Base-by-base conservation (phyloP, 2,329 filamentous ascomycete genomes). In the Beauveria rudraprayagi region DNA sequence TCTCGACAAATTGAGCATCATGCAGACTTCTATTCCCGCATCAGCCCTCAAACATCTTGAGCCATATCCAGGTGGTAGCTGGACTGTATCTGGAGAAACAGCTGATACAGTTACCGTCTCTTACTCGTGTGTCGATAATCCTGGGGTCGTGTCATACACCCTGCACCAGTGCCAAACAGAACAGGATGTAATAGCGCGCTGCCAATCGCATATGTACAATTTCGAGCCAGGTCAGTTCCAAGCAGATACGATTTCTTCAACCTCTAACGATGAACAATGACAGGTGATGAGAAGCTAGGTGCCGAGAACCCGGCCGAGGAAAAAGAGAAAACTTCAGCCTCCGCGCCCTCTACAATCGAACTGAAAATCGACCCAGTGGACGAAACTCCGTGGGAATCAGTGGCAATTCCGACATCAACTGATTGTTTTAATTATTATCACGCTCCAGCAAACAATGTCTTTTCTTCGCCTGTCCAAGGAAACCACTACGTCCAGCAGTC, bases 1-100 rank as follows among this genome's bases (percentile, higher is more conserved):
- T 14, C 14, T 22, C 24, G 11, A 16, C 54, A 37, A 37, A 47
- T 24, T 43, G 10, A 14, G 19, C 37, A 34, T 43, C 26, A 56
- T 56, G 54, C 19, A 56, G 17, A 22, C 14, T 10, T 37, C 56
- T 3, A 14, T 58, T 37, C 56, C 56, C 44, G 30, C 41, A 50
- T 51, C 56, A 17, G 56, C 46, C 11, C 34, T 58, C 19, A 58
- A 58, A 43, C 56, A 58, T 50, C 56, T 58, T 26, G 56, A 58
- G 28, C 56, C 56, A 19, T 58, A 50, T 30, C 56, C 56, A 41
- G 56, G 56, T 6, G 56, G 56, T 2, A 40, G 5, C 7, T 58
- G 56, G 56, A 50, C 22, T 14, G 44, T 58, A 16, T 24, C 44
- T 41, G 47, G 34, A 40, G 56, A 58, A 43, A 58, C 56, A 7